Conservation (phyloP, 2,329 filamentous ascomycete species). For the Cadophora sp. region DNA sequence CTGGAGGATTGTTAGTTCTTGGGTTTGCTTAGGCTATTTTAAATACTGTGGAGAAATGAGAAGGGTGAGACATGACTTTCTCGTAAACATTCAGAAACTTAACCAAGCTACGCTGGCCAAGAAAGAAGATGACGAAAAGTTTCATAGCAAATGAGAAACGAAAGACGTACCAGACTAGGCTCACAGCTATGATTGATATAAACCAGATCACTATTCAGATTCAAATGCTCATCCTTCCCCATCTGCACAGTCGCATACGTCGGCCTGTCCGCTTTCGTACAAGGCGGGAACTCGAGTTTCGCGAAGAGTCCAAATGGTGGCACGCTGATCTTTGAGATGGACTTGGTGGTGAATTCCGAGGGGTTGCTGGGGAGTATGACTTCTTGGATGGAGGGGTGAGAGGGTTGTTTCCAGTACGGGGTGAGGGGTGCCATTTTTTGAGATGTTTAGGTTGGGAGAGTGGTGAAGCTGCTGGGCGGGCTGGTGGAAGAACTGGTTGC, state of each 20-base stretch:
- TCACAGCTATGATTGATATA: slow-evolving; percentile 75
- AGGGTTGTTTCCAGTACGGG: slow-evolving; percentile 66
- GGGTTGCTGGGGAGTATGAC: slow-evolving; percentile 54
- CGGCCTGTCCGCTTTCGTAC: slow-evolving; percentile 58
- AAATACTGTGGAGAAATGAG: too few species aligned
- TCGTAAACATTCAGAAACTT: too few species aligned
- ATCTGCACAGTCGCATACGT: slow-evolving; percentile 72
- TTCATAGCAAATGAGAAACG: neutral
- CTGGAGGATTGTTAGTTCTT: slow-evolving; percentile 44
- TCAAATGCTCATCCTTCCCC: slow-evolving; percentile 60
- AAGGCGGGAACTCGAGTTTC: slow-evolving; percentile 69
- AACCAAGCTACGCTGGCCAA: too few species aligned
- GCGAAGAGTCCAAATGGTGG: slow-evolving; percentile 70
- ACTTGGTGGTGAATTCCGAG: slow-evolving; percentile 63
- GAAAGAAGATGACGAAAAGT: too few species aligned
- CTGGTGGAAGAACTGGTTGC: too few species aligned
- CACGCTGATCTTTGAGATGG: slow-evolving; percentile 60
- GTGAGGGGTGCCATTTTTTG: slow-evolving; percentile 58
- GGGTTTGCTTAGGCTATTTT: too few species aligned
- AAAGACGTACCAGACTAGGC: slow-evolving; percentile 63
- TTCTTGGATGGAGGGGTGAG: slow-evolving; percentile 63
- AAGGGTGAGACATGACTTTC: too few species aligned
- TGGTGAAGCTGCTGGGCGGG: too few species aligned
- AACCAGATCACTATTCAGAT: slow-evolving; percentile 69
- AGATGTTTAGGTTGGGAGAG: neutral